Base-by-base conservation (phyloP, 495 filamentous ascomycete species). In the Neurospora sp. region DNA sequence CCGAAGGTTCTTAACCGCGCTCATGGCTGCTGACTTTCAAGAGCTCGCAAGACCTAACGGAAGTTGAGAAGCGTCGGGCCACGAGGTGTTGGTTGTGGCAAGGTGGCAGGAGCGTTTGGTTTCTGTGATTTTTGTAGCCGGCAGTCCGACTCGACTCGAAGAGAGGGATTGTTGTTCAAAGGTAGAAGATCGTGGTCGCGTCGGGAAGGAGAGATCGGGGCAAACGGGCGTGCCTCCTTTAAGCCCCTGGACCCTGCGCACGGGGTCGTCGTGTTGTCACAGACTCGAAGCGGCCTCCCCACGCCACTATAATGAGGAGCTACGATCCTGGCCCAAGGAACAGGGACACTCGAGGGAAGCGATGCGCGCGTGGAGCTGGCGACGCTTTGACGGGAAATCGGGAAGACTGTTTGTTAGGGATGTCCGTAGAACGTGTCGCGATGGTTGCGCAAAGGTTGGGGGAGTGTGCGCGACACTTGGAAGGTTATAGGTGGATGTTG, bases 1-100 rank as follows among this genome's bases (percentile, higher is more conserved):
- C 72, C 93, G 89, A 74, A 97, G 88, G 83, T 91, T 93, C 80
- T 80, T 86, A 75, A 86, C 85, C 73, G 80, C 81, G 74, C 84
- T 85, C 85, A 86, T 87, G 77, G 76, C 77, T 76, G 80, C 77
- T 75, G 74, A 35, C 71, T 59, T 23, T 71, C 31, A 18, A 62
- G 74, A 46, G 54, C 54, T 62, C 54, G 54, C 54, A 62, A 62
- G 54, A 62, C 54, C 54, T 62, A 31, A 5, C 27, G 14, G 54
- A 62, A 62, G 54, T 9, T 62, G 54, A 62, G 54, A 62, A 62
- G 54, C 27, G 54, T 62, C 54, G 14, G 14, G 14, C 54, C 54
- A 62, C 54, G 54, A 62, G 54, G 54, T 59, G 54, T 16, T 62
- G 54, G 54, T 27, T 62, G 27, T 62, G 12, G 27, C 54, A 18